phyloP scores from a whole-genome alignment of 371 early-diverging fungal species.

The Lichtheimia ornata region DNA sequence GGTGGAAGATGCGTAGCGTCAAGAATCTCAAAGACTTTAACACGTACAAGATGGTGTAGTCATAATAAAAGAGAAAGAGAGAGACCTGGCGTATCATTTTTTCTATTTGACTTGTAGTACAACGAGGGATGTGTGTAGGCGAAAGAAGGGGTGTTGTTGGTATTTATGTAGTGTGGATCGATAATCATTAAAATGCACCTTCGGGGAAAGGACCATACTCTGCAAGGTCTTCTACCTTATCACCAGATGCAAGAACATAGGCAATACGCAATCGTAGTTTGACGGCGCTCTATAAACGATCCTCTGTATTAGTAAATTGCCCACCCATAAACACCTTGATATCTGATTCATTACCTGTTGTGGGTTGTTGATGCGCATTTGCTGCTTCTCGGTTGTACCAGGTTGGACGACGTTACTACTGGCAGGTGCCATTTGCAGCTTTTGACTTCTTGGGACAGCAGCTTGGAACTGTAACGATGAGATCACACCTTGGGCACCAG shows the following conservation, averaged over 20 bases:
- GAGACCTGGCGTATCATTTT: too few relatives aligned
- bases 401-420: constrained; percentile 61
- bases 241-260: constrained; percentile 56
- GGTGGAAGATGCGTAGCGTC: constrained; percentile 6
- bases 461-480: constrained; percentile 82
- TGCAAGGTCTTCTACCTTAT: constrained; percentile 71
- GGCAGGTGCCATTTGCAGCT: constrained; percentile 83
- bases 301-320: not conserved
- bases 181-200: constrained; percentile 35
- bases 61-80: too few relatives aligned
- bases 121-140: too few relatives aligned
- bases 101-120: too few relatives aligned
- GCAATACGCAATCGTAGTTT: constrained; percentile 76
- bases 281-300: constrained; percentile 55
- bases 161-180: too few relatives aligned
- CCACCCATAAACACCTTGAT: too few relatives aligned
- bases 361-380: constrained; percentile 86
- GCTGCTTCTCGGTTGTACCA: constrained; percentile 71
- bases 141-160: too few relatives aligned
- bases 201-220: constrained; percentile 81
- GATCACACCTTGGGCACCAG: constrained; percentile 53
- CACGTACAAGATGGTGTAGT: too few relatives aligned
- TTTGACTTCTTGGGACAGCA: constrained; percentile 90
- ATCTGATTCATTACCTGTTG: constrained; percentile 62
- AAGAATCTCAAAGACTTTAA: not conserved